These are phyloP conservation scores for Parastagonospora avenae DNA, from an alignment of 2,329 filamentous ascomycete genomes.

Conservation along the genomic window DNA sequence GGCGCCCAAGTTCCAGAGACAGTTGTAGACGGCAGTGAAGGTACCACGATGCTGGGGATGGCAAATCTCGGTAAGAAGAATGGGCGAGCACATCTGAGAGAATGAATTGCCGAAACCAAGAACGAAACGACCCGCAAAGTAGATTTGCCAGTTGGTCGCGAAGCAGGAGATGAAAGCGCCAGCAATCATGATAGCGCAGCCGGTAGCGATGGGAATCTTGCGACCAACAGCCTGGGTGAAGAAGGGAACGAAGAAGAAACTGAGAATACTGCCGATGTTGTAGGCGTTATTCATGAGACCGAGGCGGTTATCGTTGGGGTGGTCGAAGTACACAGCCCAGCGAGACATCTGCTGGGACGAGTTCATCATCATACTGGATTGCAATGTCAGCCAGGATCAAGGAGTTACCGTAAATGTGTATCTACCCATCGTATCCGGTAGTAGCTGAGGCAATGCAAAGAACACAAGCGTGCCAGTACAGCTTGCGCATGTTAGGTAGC, in stretches of 20 bases:
- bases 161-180: conserved; percentile 43
- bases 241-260: conserved; percentile 42
- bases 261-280: conserved; percentile 47
- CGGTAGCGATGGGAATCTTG: conserved; percentile 47
- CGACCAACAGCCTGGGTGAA: conserved; percentile 53
- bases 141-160: conserved; percentile 49
- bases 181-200: conserved; percentile 53
- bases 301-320: conserved; percentile 46
- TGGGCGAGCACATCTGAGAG: conserved; percentile 66
- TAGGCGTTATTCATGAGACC: conserved; percentile 55
- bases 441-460: conserved; percentile 62
- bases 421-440: conserved; percentile 62
- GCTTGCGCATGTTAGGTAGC: conserved; percentile 60
- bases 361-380: conserved; percentile 51
- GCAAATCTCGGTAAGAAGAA: conserved; percentile 68
- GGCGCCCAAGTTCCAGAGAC: conserved; percentile 67
- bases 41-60: conserved; percentile 70
- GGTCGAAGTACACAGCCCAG: conserved; percentile 47
- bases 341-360: conserved; percentile 48
- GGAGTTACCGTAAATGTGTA: neutral
- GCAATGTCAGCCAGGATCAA: conserved; percentile 2
- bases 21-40: conserved; percentile 70
- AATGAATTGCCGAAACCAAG: conserved; percentile 71
- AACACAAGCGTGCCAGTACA: conserved; percentile 59
- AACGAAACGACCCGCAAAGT: conserved; percentile 64